Conservation (phyloP, 495 filamentous ascomycete species). For the Hypoxylon cercidicola region DNA sequence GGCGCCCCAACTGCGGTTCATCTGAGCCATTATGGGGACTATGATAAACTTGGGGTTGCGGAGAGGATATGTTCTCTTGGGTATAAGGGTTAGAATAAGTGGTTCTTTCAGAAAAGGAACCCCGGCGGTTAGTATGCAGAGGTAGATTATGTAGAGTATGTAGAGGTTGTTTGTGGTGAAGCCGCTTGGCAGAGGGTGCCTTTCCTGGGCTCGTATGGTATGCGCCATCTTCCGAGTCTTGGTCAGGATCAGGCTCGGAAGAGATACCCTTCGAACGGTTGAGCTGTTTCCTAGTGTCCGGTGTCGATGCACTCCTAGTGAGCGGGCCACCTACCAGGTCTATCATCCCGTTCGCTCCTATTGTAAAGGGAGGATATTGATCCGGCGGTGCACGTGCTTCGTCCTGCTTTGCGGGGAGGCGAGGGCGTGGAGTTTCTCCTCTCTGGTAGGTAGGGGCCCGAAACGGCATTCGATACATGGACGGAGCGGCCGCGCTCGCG, state of each 20-base stretch:
- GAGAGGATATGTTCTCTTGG: conserved; percentile 31
- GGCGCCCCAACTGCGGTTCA: conserved; percentile 29
- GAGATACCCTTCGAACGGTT: conserved; percentile 33
- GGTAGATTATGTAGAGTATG: conserved; percentile 1
- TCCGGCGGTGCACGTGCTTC: conserved; percentile 14
- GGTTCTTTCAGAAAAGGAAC: conserved; percentile 41
- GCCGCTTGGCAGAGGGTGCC: conserved; percentile 44
- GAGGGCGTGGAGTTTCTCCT: conserved; percentile 41
- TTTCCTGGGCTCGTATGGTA: conserved; percentile 47
- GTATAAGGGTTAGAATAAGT: conserved; percentile 29
- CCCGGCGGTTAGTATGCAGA: conserved; percentile 37
- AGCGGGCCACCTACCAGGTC: conserved; percentile 41
- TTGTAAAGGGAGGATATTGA: conserved; percentile 42
- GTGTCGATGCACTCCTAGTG: conserved; percentile 47
- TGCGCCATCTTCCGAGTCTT: conserved; percentile 41
- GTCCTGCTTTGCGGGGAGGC: conserved; percentile 27
- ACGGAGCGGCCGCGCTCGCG: conserved; percentile 35
- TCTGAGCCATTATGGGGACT: conserved; percentile 30
- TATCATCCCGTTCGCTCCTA: conserved; percentile 44
- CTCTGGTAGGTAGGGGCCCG: conserved; percentile 37
- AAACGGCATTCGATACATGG: conserved; percentile 35
- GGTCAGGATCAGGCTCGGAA: conserved; percentile 38
- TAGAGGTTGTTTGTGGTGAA: conserved; percentile 39
- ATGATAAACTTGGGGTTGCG: conserved; percentile 30
- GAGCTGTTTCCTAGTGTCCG: conserved; percentile 44